phyloP scores from a whole-genome alignment of 495 filamentous ascomycete genomes.

The Oidiodendron maius region DNA sequence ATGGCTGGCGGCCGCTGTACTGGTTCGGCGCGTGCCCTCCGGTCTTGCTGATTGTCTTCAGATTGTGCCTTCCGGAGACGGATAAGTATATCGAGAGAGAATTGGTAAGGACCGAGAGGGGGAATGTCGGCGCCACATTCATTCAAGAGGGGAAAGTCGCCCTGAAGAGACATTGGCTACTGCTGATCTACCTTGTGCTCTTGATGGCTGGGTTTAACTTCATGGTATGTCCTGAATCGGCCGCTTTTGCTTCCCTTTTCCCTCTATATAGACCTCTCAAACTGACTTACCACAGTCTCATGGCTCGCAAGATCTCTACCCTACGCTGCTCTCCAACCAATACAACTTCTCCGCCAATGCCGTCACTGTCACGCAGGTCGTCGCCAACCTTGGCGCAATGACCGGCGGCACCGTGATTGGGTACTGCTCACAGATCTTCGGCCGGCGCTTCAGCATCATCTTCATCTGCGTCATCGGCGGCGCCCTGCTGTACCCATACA shows the following conservation, averaged over 20 bases:
- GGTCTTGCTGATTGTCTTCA: slow-evolving; percentile 26
- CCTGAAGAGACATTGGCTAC: slow-evolving; percentile 31
- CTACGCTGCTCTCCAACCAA: slow-evolving; percentile 35
- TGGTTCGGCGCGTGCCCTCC: slow-evolving; percentile 30
- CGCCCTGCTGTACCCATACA: slow-evolving; percentile 65
- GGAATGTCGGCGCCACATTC: slow-evolving; percentile 1
- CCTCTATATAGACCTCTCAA: not conserved
- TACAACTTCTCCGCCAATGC: slow-evolving; percentile 25
- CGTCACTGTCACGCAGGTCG: slow-evolving; percentile 32
- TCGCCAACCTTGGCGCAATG: slow-evolving; percentile 27
- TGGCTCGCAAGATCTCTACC: slow-evolving; percentile 40
- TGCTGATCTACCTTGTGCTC: slow-evolving; percentile 37
- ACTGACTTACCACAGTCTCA: slow-evolving; percentile 22
- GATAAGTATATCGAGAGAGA: slow-evolving; percentile 19
- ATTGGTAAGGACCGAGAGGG: not conserved
- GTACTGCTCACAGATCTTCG: slow-evolving; percentile 66
- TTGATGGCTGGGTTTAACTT: slow-evolving; percentile 38
- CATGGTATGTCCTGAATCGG: slow-evolving; percentile 10
- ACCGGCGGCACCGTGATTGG: slow-evolving; percentile 68
- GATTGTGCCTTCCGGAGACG: slow-evolving; percentile 23
- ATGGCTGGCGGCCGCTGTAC: slow-evolving; percentile 29
- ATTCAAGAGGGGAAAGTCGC: slow-evolving; percentile 2
- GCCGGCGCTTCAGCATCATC: slow-evolving; percentile 63
- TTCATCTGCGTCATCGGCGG: slow-evolving; percentile 50
- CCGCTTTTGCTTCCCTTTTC: not conserved